Base-by-base conservation (phyloP, 2,329 filamentous ascomycete species). In the Colletotrichum kahawae region DNA sequence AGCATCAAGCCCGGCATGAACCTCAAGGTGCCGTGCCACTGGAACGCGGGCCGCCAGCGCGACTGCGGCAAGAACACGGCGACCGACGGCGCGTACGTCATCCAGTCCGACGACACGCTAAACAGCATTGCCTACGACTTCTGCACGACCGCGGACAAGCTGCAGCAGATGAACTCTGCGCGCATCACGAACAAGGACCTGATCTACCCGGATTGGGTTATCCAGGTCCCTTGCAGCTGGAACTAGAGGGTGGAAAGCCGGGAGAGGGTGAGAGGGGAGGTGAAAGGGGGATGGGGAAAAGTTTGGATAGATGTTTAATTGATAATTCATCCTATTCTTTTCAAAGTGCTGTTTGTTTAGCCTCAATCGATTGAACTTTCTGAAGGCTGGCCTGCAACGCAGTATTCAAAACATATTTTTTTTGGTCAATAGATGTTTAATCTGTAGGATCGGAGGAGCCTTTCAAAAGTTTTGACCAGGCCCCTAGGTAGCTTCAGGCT, bases 171-270 rank as follows among this genome's bases (percentile, higher is more conserved):
- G 62, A 65, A 65, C 62, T 43, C 33, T 18, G 21, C 4, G 21
- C n/a, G n/a, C n/a, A 65, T 65, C 24, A 24, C 33, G 14, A 48
- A 65, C n/a, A 65, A 65, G 62, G 34, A 65, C 0, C 0, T 65
- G 8, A 65, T 65, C 6, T 24, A 38, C 33, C 18, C n/a, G 12
- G 33, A 21, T 9, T 38, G 33, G 62, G 62, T 43, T 21, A 65
- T 65, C 62, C 62, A 65, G 62, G 62, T 65, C 34, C 62, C 62
- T 18, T 65, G 62, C 29, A 43, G 62, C 62, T 65, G 62, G 62
- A 65, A 65, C n/a, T 65, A 48, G n/a, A 48, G 7, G 43, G 43
- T 5, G n/a, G n/a, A 1, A 33, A 33, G 31, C 12, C 3, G 31
- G 10, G 31, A 12, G 31, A 9, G 9, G 8, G 9, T 33, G 9